A percentile compares a stretch with the other conserved stretches of the same genome.
phyloP scores from a whole-genome alignment of 208 protist genomes.

The Phytomonas sp. region DNA sequence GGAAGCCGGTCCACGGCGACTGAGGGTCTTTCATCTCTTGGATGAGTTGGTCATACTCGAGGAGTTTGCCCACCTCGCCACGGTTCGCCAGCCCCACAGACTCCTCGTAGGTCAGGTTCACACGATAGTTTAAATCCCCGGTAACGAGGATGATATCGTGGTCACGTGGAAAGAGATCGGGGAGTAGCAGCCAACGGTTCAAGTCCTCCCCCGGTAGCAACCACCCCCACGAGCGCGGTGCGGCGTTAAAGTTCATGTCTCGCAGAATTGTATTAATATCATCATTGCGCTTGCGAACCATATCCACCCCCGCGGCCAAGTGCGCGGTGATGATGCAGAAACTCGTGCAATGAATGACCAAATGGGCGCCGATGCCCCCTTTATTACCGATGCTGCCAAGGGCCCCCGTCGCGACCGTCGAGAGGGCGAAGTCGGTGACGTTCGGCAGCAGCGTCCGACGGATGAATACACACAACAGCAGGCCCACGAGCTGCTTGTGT shows the following conservation, averaged over 20 bases:
- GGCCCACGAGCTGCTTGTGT: conserved; percentile 77
- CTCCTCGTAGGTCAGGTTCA: conserved; percentile 71
- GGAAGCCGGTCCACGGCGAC: conserved; percentile 75
- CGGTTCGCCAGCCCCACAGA: conserved; percentile 32
- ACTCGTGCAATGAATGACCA: conserved; percentile 63
- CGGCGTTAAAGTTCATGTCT: conserved; percentile 79
- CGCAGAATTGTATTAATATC: conserved; percentile 86
- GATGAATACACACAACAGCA: conserved; percentile 77
- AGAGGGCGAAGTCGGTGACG: conserved; percentile 45
- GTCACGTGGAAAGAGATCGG: conserved; percentile 55
- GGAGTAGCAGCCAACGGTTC: conserved; percentile 18
- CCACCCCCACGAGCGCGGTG: conserved; percentile 31
- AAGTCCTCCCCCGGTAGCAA: background rate
- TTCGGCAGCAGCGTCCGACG: conserved; percentile 46
- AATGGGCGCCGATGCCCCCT: conserved; percentile 76
- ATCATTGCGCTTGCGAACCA: conserved; percentile 82
- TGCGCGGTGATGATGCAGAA: conserved; percentile 90
- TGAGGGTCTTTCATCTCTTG: conserved; percentile 51
- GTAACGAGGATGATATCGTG: conserved; percentile 88
- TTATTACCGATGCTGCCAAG: conserved; percentile 89
- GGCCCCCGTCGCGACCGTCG: conserved; percentile 76
- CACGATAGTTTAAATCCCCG: conserved; percentile 91
- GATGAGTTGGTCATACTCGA: conserved; percentile 80
- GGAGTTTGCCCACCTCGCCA: conserved; percentile 30
- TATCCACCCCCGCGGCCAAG: conserved; percentile 87